Evolutionary conservation across 2,329 filamentous ascomycete genomes (phyloP).

Genomic region (Bipolaris bicolor): DNA sequence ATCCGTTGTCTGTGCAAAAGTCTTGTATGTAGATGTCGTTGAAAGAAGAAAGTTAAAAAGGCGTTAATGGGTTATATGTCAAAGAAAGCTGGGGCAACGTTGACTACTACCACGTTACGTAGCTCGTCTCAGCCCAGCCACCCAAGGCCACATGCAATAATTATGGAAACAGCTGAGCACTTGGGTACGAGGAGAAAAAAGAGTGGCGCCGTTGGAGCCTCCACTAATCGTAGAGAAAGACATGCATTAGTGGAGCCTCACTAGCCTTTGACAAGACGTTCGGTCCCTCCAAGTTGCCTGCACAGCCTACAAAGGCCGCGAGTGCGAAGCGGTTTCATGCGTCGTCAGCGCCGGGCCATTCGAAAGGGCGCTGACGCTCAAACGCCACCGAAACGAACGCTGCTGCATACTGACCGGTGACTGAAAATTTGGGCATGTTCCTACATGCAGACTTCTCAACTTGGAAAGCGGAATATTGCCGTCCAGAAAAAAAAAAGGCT

Average conservation of each 20-base stretch:
- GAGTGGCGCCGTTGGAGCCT: conserved; percentile 5
- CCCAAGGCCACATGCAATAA: conserved; percentile 14
- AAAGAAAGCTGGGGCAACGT: not conserved
- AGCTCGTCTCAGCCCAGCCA: conserved; percentile 22
- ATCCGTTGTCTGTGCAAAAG: not conserved
- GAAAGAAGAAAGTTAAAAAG: conserved; percentile 7
- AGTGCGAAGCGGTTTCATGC: conserved; percentile 37
- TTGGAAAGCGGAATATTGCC: not conserved
- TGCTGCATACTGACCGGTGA: conserved; percentile 8
- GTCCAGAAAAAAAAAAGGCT: not conserved
- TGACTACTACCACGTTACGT: conserved; percentile 18
- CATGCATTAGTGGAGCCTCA: conserved; percentile 5
- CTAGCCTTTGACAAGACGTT: conserved; percentile 9
- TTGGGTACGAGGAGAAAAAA: conserved; percentile 11
- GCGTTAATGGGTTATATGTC: not conserved
- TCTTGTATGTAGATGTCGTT: not conserved
- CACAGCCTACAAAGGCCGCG: conserved; percentile 30
- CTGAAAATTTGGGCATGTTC: not conserved
- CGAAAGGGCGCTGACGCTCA: conserved; percentile 25
- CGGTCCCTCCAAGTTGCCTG: not conserved
- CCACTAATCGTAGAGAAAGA: conserved; percentile 1
- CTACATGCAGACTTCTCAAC: not conserved
- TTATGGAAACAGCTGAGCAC: conserved; percentile 22
- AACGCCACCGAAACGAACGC: conserved; percentile 37
- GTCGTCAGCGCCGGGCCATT: conserved; percentile 39